Conservation (phyloP, 2,329 filamentous ascomycete species). For the Raffaelea albimanens region DNA sequence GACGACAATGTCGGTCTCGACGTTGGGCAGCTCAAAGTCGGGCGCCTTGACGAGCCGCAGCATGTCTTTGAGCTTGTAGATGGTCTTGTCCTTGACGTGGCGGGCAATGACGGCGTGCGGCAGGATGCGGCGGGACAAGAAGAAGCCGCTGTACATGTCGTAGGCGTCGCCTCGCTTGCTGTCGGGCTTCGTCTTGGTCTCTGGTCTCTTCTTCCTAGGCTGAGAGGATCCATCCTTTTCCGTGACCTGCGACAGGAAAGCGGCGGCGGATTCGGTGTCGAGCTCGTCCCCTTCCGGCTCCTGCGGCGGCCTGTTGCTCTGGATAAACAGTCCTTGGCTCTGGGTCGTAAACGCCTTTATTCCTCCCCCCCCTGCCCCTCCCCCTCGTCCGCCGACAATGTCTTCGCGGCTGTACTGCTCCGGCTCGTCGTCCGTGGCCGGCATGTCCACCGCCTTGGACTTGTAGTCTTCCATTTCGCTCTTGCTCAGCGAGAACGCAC, state of each 20-base stretch:
- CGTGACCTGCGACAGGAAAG: too few relatives aligned
- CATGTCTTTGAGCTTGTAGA: conserved; percentile 70
- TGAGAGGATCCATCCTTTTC: conserved; percentile 5
- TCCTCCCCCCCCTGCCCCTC: too few relatives aligned
- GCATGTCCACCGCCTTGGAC: conserved; percentile 40
- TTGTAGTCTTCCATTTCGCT: conserved; percentile 53
- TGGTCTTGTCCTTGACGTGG: conserved; percentile 67
- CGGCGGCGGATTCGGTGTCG: too few relatives aligned
- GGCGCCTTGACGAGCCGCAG: conserved; percentile 74
- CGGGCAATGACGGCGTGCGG: conserved; percentile 73
- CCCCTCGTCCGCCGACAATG: conserved; percentile 30
- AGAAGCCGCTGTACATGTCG: conserved; percentile 77
- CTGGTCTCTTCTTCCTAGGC: neutral
- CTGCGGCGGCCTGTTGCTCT: neutral
- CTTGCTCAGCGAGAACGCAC: conserved; percentile 46
- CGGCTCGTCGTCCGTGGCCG: conserved; percentile 20
- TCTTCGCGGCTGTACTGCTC: conserved; percentile 55
- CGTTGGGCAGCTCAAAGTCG: conserved; percentile 67
- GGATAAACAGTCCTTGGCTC: neutral
- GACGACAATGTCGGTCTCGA: conserved; percentile 82
- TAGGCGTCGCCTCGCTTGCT: conserved; percentile 47
- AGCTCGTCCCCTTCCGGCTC: neutral
- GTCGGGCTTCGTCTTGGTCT: conserved; percentile 5
- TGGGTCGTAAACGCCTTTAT: conserved; percentile 10
- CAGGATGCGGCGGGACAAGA: conserved; percentile 74